Conservation (phyloP, 306 rosid genomes). For the Castanea sativa region DNA sequence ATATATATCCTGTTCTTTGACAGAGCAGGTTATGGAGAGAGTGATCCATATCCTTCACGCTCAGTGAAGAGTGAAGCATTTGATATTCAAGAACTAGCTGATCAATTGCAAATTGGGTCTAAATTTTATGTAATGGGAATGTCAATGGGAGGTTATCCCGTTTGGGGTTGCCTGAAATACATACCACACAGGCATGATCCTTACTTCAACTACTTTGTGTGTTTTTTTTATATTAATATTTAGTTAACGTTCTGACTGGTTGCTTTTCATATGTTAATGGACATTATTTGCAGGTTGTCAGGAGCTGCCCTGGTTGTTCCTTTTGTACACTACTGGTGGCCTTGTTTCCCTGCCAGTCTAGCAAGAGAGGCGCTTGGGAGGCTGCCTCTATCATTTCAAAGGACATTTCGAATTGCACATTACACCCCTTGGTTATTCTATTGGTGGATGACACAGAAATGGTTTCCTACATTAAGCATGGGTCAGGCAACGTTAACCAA, state of each 20-base stretch:
- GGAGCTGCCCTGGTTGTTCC: conserved; percentile 82
- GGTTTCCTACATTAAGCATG: conserved; percentile 54
- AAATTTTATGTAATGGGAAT: conserved; percentile 66
- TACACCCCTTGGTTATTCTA: conserved; percentile 66
- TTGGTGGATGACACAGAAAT: conserved; percentile 84
- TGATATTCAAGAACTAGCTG: conserved; percentile 86
- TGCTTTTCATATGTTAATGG: neutral
- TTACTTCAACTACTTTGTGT: neutral
- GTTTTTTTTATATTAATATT: neutral
- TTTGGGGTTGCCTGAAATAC: conserved; percentile 77
- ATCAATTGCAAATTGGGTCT: conserved; percentile 53
- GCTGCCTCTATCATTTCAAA: conserved; percentile 35
- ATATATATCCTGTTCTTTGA: conserved; percentile 61
- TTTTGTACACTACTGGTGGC: conserved; percentile 75
- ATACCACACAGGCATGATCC: conserved; percentile 68
- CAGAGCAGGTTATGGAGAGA: conserved; percentile 89
- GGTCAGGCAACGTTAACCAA: conserved; percentile 12
- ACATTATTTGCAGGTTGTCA: conserved; percentile 47
- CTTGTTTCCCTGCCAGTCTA: conserved; percentile 43
- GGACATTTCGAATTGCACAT: conserved; percentile 60
- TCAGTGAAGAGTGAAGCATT: conserved; percentile 84
- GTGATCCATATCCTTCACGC: conserved; percentile 77
- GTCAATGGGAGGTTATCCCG: conserved; percentile 64
- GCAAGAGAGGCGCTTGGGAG: conserved; percentile 30
- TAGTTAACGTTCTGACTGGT: neutral